Conservation (phyloP, 768 basidiomycete species). For the Boletus vermiculosoides region DNA sequence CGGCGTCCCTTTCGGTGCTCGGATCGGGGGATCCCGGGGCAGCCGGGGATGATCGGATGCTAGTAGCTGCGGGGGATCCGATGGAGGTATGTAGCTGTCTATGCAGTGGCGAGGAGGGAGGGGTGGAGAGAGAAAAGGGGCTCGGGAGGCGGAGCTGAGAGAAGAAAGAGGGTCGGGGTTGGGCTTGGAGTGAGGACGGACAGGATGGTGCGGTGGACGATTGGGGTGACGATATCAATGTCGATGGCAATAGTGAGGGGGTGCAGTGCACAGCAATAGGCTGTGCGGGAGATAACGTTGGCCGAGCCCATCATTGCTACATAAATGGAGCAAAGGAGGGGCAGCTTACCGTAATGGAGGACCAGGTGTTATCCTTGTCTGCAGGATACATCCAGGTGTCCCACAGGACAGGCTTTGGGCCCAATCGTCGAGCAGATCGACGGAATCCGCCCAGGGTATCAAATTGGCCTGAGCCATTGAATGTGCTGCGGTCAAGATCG, state of each 20-base stretch:
- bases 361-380: conserved; percentile 3
- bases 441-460: neutral
- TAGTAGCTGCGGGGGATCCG: neutral
- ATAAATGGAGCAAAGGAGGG: neutral
- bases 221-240: neutral
- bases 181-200: neutral
- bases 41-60: neutral
- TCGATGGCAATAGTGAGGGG: neutral
- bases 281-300: conserved; percentile 6
- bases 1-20: neutral
- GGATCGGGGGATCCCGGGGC: neutral
- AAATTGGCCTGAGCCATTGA: neutral
- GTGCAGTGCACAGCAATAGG: conserved; percentile 16
- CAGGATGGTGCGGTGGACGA: neutral
- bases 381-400: conserved; percentile 14
- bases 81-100: neutral
- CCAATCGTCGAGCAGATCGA: conserved; percentile 6
- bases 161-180: conserved; percentile 1
- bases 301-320: neutral
- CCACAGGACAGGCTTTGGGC: conserved; percentile 17
- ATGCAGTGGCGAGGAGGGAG: neutral
- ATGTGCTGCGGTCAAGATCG: conserved; percentile 28
- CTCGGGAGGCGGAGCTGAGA: conserved; percentile 11
- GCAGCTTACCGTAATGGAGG: conserved; percentile 14
- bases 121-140: neutral